These are phyloP conservation scores for Calvatia gigantea DNA, from an alignment of 768 basidiomycete genomes.

Conservation along the genomic window DNA sequence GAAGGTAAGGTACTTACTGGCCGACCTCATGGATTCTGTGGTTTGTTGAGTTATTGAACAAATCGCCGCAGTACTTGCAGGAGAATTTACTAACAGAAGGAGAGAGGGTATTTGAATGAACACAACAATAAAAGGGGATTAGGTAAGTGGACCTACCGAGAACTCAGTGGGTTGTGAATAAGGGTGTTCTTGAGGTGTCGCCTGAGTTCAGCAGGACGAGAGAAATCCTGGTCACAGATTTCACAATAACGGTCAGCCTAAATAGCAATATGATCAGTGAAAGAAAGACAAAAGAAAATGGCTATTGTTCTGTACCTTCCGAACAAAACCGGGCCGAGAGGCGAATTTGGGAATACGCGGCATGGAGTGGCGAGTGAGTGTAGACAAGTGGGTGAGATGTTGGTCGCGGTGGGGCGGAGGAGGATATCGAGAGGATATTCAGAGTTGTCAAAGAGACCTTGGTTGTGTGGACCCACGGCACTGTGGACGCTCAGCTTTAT, in stretches of 20 bases:
- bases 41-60: background rate
- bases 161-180: background rate
- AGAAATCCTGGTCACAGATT: background rate
- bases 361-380: background rate
- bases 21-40: background rate
- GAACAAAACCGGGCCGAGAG: background rate
- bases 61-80: background rate
- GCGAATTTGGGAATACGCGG: background rate
- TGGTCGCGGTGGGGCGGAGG: background rate
- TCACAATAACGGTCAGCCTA: background rate
- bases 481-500: background rate
- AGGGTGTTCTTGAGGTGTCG: background rate
- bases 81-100: background rate
- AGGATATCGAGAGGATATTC: background rate
- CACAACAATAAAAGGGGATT: background rate
- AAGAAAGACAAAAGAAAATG: background rate
- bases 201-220: background rate
- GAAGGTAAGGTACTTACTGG: background rate
- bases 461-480: conserved; percentile 3
- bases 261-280: background rate
- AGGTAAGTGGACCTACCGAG: background rate
- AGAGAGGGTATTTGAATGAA: background rate
- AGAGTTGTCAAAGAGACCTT: background rate
- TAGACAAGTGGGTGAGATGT: background rate
- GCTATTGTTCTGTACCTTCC: background rate